These are phyloP conservation scores for Ogataea hybrid DNA, from an alignment of 1,139 yeast genomes.

Conservation along the genomic window DNA sequence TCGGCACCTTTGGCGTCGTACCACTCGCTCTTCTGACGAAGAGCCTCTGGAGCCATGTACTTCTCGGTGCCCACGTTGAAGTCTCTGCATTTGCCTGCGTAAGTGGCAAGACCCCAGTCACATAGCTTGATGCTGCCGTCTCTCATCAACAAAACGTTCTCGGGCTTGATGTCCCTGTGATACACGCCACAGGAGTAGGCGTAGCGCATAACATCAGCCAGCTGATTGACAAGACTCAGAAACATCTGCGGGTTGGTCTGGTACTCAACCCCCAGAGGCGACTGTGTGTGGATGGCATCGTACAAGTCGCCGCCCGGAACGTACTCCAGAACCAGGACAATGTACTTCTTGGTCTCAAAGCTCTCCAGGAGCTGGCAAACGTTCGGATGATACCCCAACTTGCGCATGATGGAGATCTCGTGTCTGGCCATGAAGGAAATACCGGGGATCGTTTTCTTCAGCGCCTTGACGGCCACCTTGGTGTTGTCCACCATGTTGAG, in stretches of 20 bases:
- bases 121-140: conserved; percentile 46
- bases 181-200: conserved; percentile 45
- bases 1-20: conserved; percentile 67
- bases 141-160: conserved; percentile 47
- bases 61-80: conserved; percentile 56
- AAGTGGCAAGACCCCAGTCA: conserved; percentile 58
- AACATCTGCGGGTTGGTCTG: conserved; percentile 27
- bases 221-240: conserved; percentile 38
- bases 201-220: conserved; percentile 40
- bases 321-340: conserved; percentile 48
- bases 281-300: conserved; percentile 39
- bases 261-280: conserved; percentile 28
- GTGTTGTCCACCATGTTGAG: conserved; percentile 33
- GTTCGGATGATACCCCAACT: conserved; percentile 37
- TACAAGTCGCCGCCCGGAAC: conserved; percentile 51
- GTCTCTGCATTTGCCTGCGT: conserved; percentile 37
- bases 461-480: conserved; percentile 45
- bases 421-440: conserved; percentile 40
- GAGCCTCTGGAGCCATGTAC: conserved; percentile 63
- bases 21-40: conserved; percentile 38
- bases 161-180: conserved; percentile 58
- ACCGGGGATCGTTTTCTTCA: conserved; percentile 36
- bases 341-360: conserved; percentile 42
- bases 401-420: conserved; percentile 43
- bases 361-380: conserved; percentile 45